Evolutionary conservation across 257 asterid genomes (phyloP).

Genomic region (Nicotiana benthamiana): DNA sequence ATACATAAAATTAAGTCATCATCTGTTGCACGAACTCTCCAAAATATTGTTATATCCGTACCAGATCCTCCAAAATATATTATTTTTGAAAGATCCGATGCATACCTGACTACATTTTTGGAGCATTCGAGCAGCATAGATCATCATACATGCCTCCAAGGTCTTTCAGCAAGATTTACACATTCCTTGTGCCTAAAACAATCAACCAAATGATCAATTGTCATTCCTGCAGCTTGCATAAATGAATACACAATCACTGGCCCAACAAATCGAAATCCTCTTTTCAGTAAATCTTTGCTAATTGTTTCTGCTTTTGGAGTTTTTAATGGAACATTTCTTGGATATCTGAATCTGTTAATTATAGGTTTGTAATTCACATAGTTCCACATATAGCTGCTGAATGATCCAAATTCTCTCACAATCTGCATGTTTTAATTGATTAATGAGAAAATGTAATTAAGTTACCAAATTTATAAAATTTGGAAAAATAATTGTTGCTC

Average conservation of each 20-base stretch:
- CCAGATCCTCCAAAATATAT: no score
- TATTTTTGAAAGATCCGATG: no score
- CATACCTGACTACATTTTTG: fast-evolving
- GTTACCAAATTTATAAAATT: not conserved
- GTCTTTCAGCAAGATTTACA: conserved; percentile 75
- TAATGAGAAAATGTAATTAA: not conserved
- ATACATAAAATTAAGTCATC: no score
- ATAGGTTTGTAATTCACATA: conserved; percentile 64
- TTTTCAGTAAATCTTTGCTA: conserved; percentile 70
- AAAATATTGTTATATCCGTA: no score
- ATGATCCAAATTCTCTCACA: conserved; percentile 69
- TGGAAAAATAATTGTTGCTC: no score
- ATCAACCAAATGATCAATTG: conserved; percentile 72
- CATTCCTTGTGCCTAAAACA: conserved; percentile 69
- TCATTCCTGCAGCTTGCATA: conserved; percentile 89
- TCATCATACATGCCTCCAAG: conserved; percentile 77
- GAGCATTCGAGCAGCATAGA: no score
- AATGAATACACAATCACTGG: conserved; percentile 82
- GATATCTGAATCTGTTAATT: conserved; percentile 56
- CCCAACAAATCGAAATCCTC: conserved; percentile 84
- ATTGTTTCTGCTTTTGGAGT: conserved; percentile 79
- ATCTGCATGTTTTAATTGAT: conserved; percentile 27
- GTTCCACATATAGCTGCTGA: conserved; percentile 81
- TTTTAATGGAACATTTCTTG: conserved; percentile 77
- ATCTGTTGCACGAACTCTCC: no score